phyloP scores from a whole-genome alignment of 176 grass and related monocot genomes.

The Oryza rufipogon region DNA sequence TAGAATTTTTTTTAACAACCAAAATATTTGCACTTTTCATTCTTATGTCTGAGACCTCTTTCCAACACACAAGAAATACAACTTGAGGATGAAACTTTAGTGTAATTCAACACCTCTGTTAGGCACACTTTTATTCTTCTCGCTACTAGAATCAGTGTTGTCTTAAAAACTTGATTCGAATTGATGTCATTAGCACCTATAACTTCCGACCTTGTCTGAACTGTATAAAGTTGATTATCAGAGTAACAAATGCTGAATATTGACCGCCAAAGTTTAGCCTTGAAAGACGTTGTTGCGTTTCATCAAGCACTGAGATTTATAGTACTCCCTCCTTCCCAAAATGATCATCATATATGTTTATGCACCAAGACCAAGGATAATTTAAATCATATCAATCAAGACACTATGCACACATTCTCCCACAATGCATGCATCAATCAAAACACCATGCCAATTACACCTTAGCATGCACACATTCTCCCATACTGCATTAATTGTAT shows the following conservation, averaged over 20 bases:
- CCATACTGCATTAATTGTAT: too few species aligned
- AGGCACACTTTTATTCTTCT: neutral
- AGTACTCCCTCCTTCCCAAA: neutral
- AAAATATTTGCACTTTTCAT: neutral
- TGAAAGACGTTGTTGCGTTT: slow-evolving; percentile 1
- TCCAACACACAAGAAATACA: neutral
- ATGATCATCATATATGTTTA: too few species aligned
- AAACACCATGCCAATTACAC: too few species aligned
- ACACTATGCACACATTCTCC: too few species aligned
- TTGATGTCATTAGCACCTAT: neutral
- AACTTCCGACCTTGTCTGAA: neutral
- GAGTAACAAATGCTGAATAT: neutral
- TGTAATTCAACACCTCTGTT: neutral
- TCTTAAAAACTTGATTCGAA: neutral
- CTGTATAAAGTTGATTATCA: slow-evolving; percentile 19
- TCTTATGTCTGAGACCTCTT: neutral
- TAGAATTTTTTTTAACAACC: neutral
- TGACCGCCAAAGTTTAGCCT: slow-evolving; percentile 17
- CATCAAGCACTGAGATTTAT: neutral
- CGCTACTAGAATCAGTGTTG: neutral
- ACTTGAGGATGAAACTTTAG: slow-evolving; percentile 7
- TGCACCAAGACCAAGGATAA: too few species aligned
- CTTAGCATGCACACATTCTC: too few species aligned
- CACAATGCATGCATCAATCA: too few species aligned
- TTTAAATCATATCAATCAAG: too few species aligned